Conservation (phyloP, 1,139 yeast species). For the Nakaseomyces kungkrabaensis region DNA sequence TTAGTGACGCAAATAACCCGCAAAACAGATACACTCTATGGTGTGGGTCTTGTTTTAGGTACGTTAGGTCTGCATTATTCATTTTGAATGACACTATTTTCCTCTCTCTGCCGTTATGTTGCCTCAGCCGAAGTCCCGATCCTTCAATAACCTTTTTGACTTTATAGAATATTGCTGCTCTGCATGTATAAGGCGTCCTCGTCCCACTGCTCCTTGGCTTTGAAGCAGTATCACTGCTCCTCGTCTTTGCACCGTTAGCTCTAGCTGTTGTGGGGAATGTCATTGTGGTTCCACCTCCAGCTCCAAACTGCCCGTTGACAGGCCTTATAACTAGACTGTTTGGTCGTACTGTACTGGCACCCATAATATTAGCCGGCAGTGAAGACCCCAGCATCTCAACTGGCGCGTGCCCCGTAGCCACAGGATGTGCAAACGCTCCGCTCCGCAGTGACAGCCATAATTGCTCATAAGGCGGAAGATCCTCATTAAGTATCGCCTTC, state of each 20-base stretch:
- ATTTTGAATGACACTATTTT: conserved; percentile 34
- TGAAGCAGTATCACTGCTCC: conserved; percentile 5
- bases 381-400: conserved; percentile 5
- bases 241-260: conserved; percentile 3
- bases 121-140: conserved; percentile 34
- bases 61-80: conserved; percentile 18
- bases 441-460: conserved; percentile 18
- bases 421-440: conserved; percentile 16
- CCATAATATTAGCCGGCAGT: neutral
- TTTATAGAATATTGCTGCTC: conserved; percentile 42
- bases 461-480: conserved; percentile 34
- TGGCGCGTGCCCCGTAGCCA: conserved; percentile 16
- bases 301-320: neutral
- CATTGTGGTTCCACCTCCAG: neutral
- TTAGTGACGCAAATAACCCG: conserved; percentile 31
- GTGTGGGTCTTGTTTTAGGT: neutral
- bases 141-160: conserved; percentile 37
- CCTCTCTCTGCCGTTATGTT: conserved; percentile 34
- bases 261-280: neutral
- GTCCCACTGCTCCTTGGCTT: conserved; percentile 11
- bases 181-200: conserved; percentile 29
- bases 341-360: conserved; percentile 5
- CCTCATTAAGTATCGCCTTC: conserved; percentile 32
- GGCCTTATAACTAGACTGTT: conserved; percentile 4
- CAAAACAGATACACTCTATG: conserved; percentile 37